Percentiles rank a stretch among this genome's conserved stretches.
Conservation (phyloP, 345 rosid species). For the Lepidium didymum region DNA sequence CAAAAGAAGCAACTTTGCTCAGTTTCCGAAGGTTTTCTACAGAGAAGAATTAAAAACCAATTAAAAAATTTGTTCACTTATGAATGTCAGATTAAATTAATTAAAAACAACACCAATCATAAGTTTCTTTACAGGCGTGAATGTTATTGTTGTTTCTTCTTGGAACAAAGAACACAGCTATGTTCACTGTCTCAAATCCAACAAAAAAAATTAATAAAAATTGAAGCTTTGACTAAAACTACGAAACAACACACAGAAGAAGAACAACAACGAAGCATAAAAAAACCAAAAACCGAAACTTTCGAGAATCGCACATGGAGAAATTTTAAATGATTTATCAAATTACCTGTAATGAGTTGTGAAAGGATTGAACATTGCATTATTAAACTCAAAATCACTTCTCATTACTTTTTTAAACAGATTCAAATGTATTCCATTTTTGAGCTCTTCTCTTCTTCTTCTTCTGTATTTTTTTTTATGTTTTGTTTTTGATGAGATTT, state of each 20-base stretch:
- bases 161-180: constrained; percentile 39
- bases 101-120: constrained; percentile 40
- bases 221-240: constrained; percentile 17
- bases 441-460: background rate
- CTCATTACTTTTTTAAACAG: background rate
- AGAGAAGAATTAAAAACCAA: background rate
- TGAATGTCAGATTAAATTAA: constrained; percentile 16
- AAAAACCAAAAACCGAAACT: background rate
- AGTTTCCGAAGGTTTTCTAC: constrained; percentile 43
- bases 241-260: constrained; percentile 25
- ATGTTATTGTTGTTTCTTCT: constrained; percentile 31
- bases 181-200: constrained; percentile 38
- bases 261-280: constrained; percentile 41
- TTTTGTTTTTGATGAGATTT: constrained; percentile 14
- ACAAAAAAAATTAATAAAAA: background rate
- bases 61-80: constrained; percentile 15
- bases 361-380: constrained; percentile 26
- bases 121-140: constrained; percentile 57
- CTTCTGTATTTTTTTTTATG: background rate
- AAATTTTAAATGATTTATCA: background rate
- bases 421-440: constrained; percentile 15
- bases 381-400: constrained; percentile 10
- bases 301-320: constrained; percentile 26
- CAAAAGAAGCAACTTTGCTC: constrained; percentile 70
- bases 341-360: constrained; percentile 28